These are phyloP conservation scores for Talaromyces wortmannii DNA, from an alignment of 495 filamentous ascomycete species.

Conservation along the genomic window DNA sequence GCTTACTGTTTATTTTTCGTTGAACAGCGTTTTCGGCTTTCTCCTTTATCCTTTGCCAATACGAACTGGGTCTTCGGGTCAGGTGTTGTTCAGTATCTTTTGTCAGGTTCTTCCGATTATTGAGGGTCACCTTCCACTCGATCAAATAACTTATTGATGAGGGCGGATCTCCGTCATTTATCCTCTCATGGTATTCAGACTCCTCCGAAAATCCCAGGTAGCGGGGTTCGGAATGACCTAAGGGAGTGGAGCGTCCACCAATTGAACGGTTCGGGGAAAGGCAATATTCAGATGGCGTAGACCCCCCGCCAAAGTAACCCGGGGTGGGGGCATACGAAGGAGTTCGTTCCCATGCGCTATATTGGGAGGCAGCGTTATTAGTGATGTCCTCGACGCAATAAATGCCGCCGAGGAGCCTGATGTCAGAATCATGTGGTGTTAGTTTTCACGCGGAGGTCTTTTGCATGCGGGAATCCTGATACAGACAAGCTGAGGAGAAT, in stretches of 20 bases:
- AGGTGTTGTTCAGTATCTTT: constrained; percentile 5
- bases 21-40: not conserved
- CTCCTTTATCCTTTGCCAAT: constrained; percentile 4
- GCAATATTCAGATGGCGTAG: constrained; percentile 13
- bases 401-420: too few relatives aligned
- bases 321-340: constrained; percentile 16
- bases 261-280: constrained; percentile 7
- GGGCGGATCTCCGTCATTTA: too few relatives aligned
- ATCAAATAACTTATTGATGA: constrained; percentile 2
- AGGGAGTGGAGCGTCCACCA: constrained; percentile 9
- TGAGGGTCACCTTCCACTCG: constrained; percentile 2
- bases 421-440: too few relatives aligned
- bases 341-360: constrained; percentile 8
- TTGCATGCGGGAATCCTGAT: too few relatives aligned
- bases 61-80: constrained; percentile 1
- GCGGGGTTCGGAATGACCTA: too few relatives aligned
- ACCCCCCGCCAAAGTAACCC: constrained; percentile 12
- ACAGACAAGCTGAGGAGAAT: too few relatives aligned
- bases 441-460: too few relatives aligned
- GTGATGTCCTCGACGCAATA: too few relatives aligned
- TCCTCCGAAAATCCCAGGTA: too few relatives aligned
- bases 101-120: not conserved
- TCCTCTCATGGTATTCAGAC: too few relatives aligned
- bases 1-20: not conserved
- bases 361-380: too few relatives aligned